Conservation (phyloP, 2,329 filamentous ascomycete genomes). For the Trichoderma hamatum region DNA sequence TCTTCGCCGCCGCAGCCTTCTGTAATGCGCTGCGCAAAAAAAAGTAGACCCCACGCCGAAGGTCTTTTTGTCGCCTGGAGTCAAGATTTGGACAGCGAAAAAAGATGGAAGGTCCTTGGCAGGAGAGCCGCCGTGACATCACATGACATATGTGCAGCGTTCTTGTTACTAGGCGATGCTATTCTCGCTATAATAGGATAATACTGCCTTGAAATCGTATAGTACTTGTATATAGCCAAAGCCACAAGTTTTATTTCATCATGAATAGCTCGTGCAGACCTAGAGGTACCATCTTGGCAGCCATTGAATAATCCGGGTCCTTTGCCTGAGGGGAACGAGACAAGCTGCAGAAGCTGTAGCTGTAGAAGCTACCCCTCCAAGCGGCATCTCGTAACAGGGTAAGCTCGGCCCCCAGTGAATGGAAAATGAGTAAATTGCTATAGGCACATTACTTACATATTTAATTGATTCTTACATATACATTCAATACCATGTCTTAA, state of each 20-base stretch:
- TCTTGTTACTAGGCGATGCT: not conserved
- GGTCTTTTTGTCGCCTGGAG: slow-evolving; percentile 7
- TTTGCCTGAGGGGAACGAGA: not conserved
- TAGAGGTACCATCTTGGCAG: not conserved
- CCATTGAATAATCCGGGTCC: not conserved
- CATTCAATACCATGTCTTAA: not conserved
- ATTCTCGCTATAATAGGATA: not conserved
- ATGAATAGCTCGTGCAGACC: not conserved
- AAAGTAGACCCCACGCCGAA: slow-evolving; percentile 24
- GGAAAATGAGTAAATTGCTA: not conserved
- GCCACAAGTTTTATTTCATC: not conserved
- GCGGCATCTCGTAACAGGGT: not conserved
- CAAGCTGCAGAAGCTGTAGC: slow-evolving; percentile 4
- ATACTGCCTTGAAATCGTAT: not conserved
- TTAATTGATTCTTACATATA: not conserved
- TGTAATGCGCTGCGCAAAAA: slow-evolving; percentile 15
- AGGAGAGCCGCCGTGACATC: slow-evolving; percentile 15
- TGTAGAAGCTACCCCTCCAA: slow-evolving; percentile 24
- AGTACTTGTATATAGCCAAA: not conserved
- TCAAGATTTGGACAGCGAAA: slow-evolving; percentile 24
- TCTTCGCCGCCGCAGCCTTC: not conserved
- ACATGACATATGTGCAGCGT: slow-evolving; percentile 6
- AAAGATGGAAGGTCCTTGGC: not conserved
- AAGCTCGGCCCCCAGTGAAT: not conserved
- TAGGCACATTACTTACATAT: not conserved